These are phyloP conservation scores for Paulownia fortunei DNA, from an alignment of 257 asterid species.

Conservation along the genomic window DNA sequence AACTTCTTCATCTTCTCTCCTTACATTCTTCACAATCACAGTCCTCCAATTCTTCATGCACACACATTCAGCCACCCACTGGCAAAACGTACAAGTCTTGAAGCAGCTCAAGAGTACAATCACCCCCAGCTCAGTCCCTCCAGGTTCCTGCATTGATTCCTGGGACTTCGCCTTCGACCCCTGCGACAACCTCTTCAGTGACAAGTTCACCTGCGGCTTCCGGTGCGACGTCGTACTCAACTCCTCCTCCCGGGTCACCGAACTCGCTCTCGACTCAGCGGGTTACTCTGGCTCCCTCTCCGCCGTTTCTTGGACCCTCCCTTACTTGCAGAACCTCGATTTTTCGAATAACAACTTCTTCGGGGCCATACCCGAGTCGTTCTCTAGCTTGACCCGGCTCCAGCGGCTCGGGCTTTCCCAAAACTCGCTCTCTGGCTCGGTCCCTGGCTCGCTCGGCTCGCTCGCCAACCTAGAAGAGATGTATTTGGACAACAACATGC, in stretches of 20 bases:
- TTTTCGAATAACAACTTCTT: slow-evolving; percentile 59
- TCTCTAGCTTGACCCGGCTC: slow-evolving; percentile 49
- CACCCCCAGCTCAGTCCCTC: slow-evolving; percentile 48
- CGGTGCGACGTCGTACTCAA: slow-evolving; percentile 59
- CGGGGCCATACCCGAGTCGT: slow-evolving; percentile 64
- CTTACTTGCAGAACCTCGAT: slow-evolving; percentile 63
- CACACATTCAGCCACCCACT: slow-evolving; percentile 55
- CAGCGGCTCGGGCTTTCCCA: slow-evolving; percentile 59
- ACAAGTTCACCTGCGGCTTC: slow-evolving; percentile 83
- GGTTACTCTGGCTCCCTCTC: slow-evolving; percentile 64
- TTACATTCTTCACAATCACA: slow-evolving; percentile 20
- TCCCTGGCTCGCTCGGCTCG: slow-evolving; percentile 59
- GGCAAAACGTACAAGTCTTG: slow-evolving; percentile 62
- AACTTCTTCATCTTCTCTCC: background rate
- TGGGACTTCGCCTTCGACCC: slow-evolving; percentile 85
- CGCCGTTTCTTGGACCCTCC: slow-evolving; percentile 55
- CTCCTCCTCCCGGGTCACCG: slow-evolving; percentile 63
- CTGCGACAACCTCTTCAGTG: slow-evolving; percentile 59
- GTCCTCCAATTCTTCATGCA: slow-evolving; percentile 34
- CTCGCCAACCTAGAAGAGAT: slow-evolving; percentile 59
- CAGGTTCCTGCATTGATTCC: slow-evolving; percentile 69
- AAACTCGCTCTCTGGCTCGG: slow-evolving; percentile 58
- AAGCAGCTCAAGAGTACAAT: slow-evolving; percentile 63
- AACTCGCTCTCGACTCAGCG: slow-evolving; percentile 70
- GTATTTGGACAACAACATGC: slow-evolving; percentile 60